Percentiles rank a stretch among this genome's conserved stretches.
These are phyloP conservation scores for Curvularia spicifera DNA, from an alignment of 2,329 filamentous ascomycete genomes.

Conservation along the genomic window DNA sequence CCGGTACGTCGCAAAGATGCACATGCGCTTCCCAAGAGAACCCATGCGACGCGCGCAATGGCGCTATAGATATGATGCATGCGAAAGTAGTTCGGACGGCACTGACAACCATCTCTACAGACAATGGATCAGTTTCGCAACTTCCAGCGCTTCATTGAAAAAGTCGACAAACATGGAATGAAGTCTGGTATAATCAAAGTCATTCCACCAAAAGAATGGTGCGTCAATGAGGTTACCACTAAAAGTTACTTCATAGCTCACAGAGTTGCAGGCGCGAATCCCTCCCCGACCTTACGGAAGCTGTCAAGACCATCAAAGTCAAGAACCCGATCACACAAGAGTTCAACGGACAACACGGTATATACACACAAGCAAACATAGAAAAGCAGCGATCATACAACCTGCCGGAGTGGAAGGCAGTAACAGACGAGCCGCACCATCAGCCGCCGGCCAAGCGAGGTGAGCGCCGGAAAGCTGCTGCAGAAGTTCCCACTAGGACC, in stretches of 20 bases:
- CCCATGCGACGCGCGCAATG: constrained; percentile 7
- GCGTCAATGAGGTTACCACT: constrained; percentile 46
- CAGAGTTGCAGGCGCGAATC: constrained; percentile 64
- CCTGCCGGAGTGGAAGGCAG: constrained; percentile 89
- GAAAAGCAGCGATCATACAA: constrained; percentile 97
- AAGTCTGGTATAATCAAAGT: constrained; percentile 96
- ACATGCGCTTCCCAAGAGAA: constrained; percentile 2
- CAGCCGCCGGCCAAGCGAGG: constrained; percentile 92
- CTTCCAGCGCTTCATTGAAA: constrained; percentile 89
- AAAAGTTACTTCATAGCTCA: constrained; percentile 19
- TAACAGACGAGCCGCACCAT: constrained; percentile 94
- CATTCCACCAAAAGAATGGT: constrained; percentile 93
- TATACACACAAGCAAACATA: constrained; percentile 96
- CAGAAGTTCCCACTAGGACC: constrained; percentile 40
- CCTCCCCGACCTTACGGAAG: constrained; percentile 78
- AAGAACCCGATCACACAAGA: constrained; percentile 98
- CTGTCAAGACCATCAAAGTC: constrained; percentile 89
- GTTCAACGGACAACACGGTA: constrained; percentile 93
- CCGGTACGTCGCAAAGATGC: constrained; percentile 63
- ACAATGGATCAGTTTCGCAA: constrained; percentile 94
- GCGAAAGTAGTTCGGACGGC: constrained; percentile 1
- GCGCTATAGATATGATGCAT: constrained; percentile 3
- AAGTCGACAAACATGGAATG: constrained; percentile 95
- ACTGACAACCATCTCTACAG: constrained; percentile 45
- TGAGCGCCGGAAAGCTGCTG: constrained; percentile 67